phyloP scores from a whole-genome alignment of 257 asterid genomes.

The Solanum infundibuliforme region DNA sequence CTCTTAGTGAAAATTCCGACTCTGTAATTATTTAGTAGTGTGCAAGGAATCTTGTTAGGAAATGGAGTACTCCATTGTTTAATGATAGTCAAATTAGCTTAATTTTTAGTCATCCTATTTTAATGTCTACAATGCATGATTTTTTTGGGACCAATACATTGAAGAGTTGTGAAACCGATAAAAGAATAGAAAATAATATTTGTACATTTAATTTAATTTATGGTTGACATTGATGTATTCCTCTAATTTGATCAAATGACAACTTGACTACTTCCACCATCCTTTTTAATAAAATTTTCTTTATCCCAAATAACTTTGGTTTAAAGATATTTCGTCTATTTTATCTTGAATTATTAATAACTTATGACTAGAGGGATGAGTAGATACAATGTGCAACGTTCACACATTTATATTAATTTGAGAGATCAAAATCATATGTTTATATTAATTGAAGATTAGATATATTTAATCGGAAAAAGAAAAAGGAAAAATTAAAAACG shows the following conservation, averaged over 20 bases:
- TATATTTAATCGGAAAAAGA: too few species aligned
- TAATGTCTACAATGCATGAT: background rate
- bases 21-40: rapidly evolving
- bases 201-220: background rate
- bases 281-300: background rate
- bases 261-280: background rate
- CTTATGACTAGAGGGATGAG: background rate
- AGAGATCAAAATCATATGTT: too few species aligned
- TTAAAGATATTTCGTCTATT: background rate
- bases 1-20: background rate
- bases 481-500: background rate
- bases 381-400: background rate
- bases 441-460: too few species aligned
- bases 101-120: background rate
- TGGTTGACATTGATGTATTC: background rate
- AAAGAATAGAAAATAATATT: background rate
- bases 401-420: background rate
- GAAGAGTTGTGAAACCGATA: background rate
- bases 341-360: too few species aligned
- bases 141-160: background rate
- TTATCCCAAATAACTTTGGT: too few species aligned
- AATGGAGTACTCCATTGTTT: background rate
- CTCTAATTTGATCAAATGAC: background rate
- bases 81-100: background rate
- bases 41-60: background rate